A percentile compares a stretch with the other conserved stretches of the same genome.
Evolutionary conservation across 257 asterid genomes (phyloP).

Genomic region (Solanum dulcamara): DNA sequence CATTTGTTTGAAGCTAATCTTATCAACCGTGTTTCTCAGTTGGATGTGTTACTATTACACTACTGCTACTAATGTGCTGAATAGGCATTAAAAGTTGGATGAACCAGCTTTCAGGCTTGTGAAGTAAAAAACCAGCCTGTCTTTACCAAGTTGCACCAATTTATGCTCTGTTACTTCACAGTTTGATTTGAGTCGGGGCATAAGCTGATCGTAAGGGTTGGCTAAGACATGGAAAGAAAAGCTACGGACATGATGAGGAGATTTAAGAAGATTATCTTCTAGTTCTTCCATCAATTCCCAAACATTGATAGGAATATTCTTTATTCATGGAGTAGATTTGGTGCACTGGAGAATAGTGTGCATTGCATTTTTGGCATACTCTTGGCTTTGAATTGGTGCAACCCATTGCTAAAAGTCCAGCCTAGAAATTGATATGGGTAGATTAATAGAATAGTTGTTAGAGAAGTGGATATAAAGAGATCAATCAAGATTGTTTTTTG

Average conservation of each 20-base stretch:
- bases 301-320: conserved; percentile 41
- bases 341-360: conserved; percentile 21
- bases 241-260: conserved; percentile 41
- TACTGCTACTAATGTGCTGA: background rate
- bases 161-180: conserved; percentile 4
- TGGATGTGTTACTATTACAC: background rate
- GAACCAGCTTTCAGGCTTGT: conserved; percentile 68
- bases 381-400: background rate
- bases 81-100: background rate
- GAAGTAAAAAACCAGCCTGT: conserved; percentile 45
- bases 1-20: background rate
- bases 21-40: background rate
- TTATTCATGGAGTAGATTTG: conserved; percentile 42
- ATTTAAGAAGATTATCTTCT: conserved; percentile 57
- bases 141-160: conserved; percentile 4
- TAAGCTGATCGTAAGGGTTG: conserved; percentile 26
- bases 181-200: conserved; percentile 26
- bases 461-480: background rate
- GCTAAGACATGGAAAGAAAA: conserved; percentile 44
- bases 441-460: background rate
- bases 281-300: conserved; percentile 95
- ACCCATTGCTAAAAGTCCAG: background rate
- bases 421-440: background rate
- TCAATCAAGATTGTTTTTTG: background rate
- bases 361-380: background rate